Evolutionary conservation across 192 early-diverging fungal genomes (phyloP).

Genomic region (Dispira parvispora): DNA sequence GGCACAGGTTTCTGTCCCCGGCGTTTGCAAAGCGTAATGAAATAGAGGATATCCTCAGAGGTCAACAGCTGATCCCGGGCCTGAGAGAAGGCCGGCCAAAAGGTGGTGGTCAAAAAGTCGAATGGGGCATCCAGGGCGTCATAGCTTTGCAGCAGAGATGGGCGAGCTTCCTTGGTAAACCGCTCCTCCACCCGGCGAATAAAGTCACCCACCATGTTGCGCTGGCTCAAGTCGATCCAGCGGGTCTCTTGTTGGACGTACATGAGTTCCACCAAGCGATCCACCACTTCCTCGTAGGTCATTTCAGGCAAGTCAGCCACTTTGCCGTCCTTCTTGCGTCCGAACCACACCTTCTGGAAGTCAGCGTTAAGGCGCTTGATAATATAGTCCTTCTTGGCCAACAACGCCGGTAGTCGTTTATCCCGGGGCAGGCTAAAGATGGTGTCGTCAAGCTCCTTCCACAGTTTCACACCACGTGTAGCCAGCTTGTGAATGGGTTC

Average conservation of each 20-base stretch:
- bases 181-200: conserved; percentile 76
- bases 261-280: conserved; percentile 66
- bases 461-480: conserved; percentile 59
- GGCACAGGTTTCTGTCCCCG: conserved; percentile 77
- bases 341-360: conserved; percentile 94
- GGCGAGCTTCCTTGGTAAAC: conserved; percentile 39
- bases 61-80: conserved; percentile 57
- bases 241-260: conserved; percentile 50
- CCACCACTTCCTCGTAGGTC: conserved; percentile 80
- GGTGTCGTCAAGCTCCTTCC: conserved; percentile 64
- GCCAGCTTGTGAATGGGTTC: conserved; percentile 89
- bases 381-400: conserved; percentile 74
- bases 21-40: conserved; percentile 51
- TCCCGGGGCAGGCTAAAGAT: conserved; percentile 72
- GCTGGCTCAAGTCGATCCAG: conserved; percentile 65
- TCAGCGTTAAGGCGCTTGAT: conserved; percentile 71
- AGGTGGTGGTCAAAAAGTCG: conserved; percentile 38
- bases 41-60: conserved; percentile 71
- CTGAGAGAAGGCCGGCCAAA: conserved; percentile 50
- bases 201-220: conserved; percentile 61
- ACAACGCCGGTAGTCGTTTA: conserved; percentile 50
- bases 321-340: conserved; percentile 53
- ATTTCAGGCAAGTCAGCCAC: conserved; percentile 75
- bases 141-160: conserved; percentile 47
- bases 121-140: conserved; percentile 41